Conservation (phyloP, 768 basidiomycete genomes). For the Podaxis rugospora region DNA sequence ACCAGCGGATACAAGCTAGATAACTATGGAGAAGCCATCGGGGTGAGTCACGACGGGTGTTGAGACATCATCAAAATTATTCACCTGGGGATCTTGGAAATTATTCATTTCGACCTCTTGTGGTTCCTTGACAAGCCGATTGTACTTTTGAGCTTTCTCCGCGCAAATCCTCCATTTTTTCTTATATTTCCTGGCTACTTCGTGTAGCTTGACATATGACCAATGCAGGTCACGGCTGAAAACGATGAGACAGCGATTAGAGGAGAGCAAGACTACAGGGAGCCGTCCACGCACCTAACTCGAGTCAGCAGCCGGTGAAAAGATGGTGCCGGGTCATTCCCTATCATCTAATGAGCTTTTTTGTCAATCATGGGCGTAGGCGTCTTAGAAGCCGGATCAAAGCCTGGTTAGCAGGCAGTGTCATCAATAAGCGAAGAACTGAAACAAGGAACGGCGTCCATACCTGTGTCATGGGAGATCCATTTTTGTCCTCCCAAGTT, state of each 20-base stretch:
- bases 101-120: conserved; percentile 28
- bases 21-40: not conserved
- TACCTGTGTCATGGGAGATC: conserved; percentile 34
- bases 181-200: conserved; percentile 20
- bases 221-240: conserved; percentile 28
- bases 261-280: not conserved
- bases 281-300: conserved; percentile 23
- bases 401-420: not conserved
- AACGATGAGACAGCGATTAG: not conserved
- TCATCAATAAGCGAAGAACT: not conserved
- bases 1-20: conserved; percentile 13
- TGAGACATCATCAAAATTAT: conserved; percentile 3
- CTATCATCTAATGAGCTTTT: conserved; percentile 13
- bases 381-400: not conserved
- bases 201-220: conserved; percentile 25
- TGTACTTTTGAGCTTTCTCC: conserved; percentile 13
- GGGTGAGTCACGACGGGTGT: not conserved
- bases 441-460: not conserved
- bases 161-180: conserved; percentile 18
- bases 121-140: conserved; percentile 7
- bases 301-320: conserved; percentile 23
- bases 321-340: conserved; percentile 24
- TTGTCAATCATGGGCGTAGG: not conserved
- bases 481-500: conserved; percentile 32
- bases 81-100: conserved; percentile 35